These are phyloP conservation scores for Nemania abortiva DNA, from an alignment of 2,329 filamentous ascomycete genomes.

Conservation along the genomic window DNA sequence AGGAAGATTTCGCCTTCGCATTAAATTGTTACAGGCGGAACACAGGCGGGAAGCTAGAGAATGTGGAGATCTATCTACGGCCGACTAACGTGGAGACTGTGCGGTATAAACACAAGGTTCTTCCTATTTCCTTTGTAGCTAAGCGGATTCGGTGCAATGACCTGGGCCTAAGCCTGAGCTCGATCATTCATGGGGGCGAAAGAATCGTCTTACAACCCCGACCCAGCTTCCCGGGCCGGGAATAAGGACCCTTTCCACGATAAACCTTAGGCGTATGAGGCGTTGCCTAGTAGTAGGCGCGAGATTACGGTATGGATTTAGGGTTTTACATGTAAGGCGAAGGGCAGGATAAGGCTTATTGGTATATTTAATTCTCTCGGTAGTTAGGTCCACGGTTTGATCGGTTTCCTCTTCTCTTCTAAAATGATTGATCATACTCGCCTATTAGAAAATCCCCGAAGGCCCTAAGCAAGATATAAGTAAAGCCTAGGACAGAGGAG, in stretches of 20 bases:
- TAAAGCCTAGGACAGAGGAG: too few relatives aligned
- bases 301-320: neutral
- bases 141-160: constrained; percentile 16
- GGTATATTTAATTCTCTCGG: too few relatives aligned
- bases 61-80: constrained; percentile 14
- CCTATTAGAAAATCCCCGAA: too few relatives aligned
- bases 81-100: constrained; percentile 3
- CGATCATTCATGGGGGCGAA: constrained; percentile 2
- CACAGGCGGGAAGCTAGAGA: neutral
- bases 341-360: neutral
- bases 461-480: too few relatives aligned
- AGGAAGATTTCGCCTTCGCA: constrained; percentile 9
- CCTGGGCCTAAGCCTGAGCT: neutral
- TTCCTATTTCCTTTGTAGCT: neutral
- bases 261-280: neutral
- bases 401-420: too few relatives aligned
- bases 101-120: constrained; percentile 1
- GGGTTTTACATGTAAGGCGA: neutral
- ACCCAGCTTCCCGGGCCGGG: neutral
- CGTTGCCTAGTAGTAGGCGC: neutral
- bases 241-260: neutral
- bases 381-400: too few relatives aligned
- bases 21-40: constrained; percentile 14
- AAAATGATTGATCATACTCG: too few relatives aligned
- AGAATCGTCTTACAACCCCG: constrained; percentile 15